phyloP scores from a whole-genome alignment of 2,329 filamentous ascomycete genomes.

The Aspergillus fischeri region DNA sequence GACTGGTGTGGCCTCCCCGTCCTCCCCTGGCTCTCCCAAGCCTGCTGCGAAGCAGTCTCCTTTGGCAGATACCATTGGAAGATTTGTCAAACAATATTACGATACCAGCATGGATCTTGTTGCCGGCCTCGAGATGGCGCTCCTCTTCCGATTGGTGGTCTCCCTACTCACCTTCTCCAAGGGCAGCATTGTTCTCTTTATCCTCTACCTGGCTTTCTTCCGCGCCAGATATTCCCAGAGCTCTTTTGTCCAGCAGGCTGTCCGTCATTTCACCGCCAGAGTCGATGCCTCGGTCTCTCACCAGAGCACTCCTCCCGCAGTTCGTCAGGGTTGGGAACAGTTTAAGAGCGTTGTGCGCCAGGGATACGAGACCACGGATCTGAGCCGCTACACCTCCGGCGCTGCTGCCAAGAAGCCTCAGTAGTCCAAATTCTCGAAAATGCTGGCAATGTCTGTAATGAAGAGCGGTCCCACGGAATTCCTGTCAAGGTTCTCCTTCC shows the following conservation, averaged over 20 bases:
- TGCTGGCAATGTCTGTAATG: background rate
- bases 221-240: conserved; percentile 87
- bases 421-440: conserved; percentile 23
- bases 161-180: conserved; percentile 83
- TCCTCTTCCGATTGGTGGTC: conserved; percentile 78
- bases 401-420: conserved; percentile 46
- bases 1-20: conserved; percentile 50
- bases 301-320: conserved; percentile 78
- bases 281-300: conserved; percentile 78
- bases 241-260: conserved; percentile 81
- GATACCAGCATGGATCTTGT: conserved; percentile 94
- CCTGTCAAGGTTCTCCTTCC: background rate
- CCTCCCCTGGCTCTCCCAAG: conserved; percentile 52
- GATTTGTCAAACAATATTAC: conserved; percentile 97
- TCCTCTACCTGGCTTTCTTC: conserved; percentile 86
- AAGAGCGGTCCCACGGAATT: background rate
- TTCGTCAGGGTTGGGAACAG: conserved; percentile 73
- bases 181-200: conserved; percentile 83
- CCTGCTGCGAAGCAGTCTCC: conserved; percentile 52
- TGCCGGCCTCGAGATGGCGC: conserved; percentile 76
- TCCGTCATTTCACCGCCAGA: conserved; percentile 67
- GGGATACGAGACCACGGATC: conserved; percentile 74
- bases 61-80: conserved; percentile 76
- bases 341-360: conserved; percentile 70
- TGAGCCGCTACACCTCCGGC: conserved; percentile 66